A percentile compares a stretch with the other conserved stretches of the same genome.
These are phyloP conservation scores for Cystobasidium tubakii DNA, from an alignment of 768 basidiomycete species.

Conservation along the genomic window DNA sequence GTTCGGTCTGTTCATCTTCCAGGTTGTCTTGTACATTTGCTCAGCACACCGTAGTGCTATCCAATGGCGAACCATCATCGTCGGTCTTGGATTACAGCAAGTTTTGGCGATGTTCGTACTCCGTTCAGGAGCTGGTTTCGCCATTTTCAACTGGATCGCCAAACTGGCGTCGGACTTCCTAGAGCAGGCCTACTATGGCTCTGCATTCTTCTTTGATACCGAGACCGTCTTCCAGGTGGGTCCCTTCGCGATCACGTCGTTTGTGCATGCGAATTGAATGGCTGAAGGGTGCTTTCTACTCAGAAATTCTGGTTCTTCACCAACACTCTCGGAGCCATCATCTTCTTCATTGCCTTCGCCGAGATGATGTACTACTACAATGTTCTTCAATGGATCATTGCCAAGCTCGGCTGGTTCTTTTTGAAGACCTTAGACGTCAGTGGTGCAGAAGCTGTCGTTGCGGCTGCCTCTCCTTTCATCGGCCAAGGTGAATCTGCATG, in stretches of 20 bases:
- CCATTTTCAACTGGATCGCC: slow-evolving; percentile 66
- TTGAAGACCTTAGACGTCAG: slow-evolving; percentile 85
- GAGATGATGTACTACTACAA: slow-evolving; percentile 76
- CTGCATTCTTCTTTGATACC: slow-evolving; percentile 71
- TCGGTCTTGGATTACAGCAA: slow-evolving; percentile 59
- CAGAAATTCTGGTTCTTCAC: slow-evolving; percentile 38
- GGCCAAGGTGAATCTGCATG: slow-evolving; percentile 86
- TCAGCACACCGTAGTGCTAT: slow-evolving; percentile 62
- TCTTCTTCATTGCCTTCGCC: slow-evolving; percentile 89
- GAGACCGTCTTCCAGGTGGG: slow-evolving; percentile 57
- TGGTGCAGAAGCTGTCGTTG: slow-evolving; percentile 90
- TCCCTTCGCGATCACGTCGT: slow-evolving; percentile 51
- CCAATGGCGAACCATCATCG: slow-evolving; percentile 58
- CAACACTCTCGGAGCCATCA: slow-evolving; percentile 61
- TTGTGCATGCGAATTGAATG: neutral
- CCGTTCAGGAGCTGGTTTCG: slow-evolving; percentile 73
- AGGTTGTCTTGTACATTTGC: slow-evolving; percentile 64
- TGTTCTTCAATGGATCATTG: slow-evolving; percentile 89
- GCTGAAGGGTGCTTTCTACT: slow-evolving; percentile 61
- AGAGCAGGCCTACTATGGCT: slow-evolving; percentile 61
- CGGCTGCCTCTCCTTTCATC: slow-evolving; percentile 86
- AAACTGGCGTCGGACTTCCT: slow-evolving; percentile 74
- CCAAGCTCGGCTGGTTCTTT: slow-evolving; percentile 87
- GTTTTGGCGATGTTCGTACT: slow-evolving; percentile 81
- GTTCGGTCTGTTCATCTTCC: slow-evolving; percentile 72